Evolutionary conservation across 306 rosid genomes (phyloP).

Genomic region (Trifolium subterraneum): DNA sequence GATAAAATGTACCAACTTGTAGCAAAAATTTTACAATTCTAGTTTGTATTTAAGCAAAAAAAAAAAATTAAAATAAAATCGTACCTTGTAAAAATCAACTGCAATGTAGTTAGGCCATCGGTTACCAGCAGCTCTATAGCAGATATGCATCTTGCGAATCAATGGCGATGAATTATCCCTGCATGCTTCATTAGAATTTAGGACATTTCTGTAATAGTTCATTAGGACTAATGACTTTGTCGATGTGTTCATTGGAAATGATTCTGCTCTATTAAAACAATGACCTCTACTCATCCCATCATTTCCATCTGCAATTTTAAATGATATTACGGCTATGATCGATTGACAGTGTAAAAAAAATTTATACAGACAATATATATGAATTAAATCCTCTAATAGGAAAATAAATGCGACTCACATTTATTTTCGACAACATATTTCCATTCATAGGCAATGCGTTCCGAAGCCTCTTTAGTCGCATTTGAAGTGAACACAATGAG

Average conservation of each 20-base stretch:
- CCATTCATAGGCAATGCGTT: constrained; percentile 61
- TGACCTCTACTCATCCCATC: constrained; percentile 60
- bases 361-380: neutral
- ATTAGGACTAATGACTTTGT: constrained; percentile 50
- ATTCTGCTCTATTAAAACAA: constrained; percentile 67
- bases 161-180: constrained; percentile 46
- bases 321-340: neutral
- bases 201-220: constrained; percentile 40
- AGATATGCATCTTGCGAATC: constrained; percentile 33
- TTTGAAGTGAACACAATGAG: constrained; percentile 71
- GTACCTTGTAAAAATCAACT: constrained; percentile 47
- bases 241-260: constrained; percentile 60
- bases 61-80: neutral
- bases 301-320: constrained; percentile 59
- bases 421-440: constrained; percentile 64
- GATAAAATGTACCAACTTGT: constrained; percentile 4
- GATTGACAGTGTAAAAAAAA: neutral
- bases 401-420: constrained; percentile 43
- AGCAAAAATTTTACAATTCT: neutral
- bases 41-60: neutral
- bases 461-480: constrained; percentile 60
- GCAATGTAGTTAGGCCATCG: constrained; percentile 47
- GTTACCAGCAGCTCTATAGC: constrained; percentile 41
- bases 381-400: neutral
- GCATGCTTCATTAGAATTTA: constrained; percentile 30